These are phyloP conservation scores for Cladosporium velox DNA, from an alignment of 2,329 filamentous ascomycete genomes.

Conservation along the genomic window DNA sequence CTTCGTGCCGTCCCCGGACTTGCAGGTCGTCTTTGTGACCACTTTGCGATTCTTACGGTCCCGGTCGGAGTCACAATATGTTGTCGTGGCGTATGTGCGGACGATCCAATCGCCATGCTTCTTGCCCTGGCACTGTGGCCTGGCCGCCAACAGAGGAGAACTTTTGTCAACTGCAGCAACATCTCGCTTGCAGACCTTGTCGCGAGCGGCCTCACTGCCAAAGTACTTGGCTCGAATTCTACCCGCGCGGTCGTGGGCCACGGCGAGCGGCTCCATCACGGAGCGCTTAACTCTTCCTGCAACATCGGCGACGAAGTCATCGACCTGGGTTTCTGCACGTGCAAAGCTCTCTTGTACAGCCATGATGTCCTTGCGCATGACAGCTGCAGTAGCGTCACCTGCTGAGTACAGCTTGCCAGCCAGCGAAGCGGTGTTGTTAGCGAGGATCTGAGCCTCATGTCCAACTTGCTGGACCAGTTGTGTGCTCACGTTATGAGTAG, in stretches of 20 bases:
- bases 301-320: slow-evolving; percentile 15
- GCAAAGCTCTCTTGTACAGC: slow-evolving; percentile 12
- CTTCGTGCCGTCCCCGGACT: slow-evolving; percentile 33
- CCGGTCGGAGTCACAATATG: not conserved
- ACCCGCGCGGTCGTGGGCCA: slow-evolving; percentile 12
- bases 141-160: not conserved
- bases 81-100: not conserved
- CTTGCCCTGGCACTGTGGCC: not conserved
- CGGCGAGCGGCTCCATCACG: slow-evolving; percentile 7
- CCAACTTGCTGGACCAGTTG: slow-evolving; percentile 27
- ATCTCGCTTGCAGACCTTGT: slow-evolving; percentile 19
- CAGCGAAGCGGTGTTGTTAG: slow-evolving; percentile 27
- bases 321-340: slow-evolving; percentile 17
- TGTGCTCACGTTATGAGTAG: slow-evolving; percentile 34
- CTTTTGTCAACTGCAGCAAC: not conserved
- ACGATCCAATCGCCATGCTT: not conserved
- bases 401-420: slow-evolving; percentile 15
- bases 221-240: slow-evolving; percentile 20
- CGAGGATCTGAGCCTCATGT: slow-evolving; percentile 30
- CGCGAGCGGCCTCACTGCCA: slow-evolving; percentile 8
- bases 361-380: slow-evolving; percentile 13
- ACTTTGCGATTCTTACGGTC: not conserved
- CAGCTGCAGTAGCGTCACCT: slow-evolving; percentile 6
- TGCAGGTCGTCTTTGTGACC: slow-evolving; percentile 25
- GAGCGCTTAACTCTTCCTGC: slow-evolving; percentile 17